Evolutionary conservation across 176 grass and related monocot species (phyloP).

Genomic region (Zizania latifolia): DNA sequence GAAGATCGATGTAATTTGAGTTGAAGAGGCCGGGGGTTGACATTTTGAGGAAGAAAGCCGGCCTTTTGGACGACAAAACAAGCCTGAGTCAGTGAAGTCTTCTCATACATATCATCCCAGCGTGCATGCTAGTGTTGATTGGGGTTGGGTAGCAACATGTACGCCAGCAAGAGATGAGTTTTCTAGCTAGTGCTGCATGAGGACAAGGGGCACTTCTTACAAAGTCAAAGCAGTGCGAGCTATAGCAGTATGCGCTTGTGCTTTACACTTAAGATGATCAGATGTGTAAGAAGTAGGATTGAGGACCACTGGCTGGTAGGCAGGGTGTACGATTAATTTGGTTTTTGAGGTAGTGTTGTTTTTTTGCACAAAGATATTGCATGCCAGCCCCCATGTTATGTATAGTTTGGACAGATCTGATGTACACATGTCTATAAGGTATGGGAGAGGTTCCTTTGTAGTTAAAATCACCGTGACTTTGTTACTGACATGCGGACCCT

Average conservation of each 20-base stretch:
- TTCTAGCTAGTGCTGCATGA: background rate
- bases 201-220: constrained; percentile 37
- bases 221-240: constrained; percentile 27
- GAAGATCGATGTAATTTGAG: background rate
- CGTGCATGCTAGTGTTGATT: background rate
- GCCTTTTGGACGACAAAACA: background rate
- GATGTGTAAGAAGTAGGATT: constrained; percentile 38
- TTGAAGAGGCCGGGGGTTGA: background rate
- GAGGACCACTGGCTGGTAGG: constrained; percentile 29
- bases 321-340: constrained; percentile 37
- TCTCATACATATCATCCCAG: background rate
- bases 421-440: background rate
- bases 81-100: background rate
- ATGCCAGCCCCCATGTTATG: background rate
- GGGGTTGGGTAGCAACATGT: background rate
- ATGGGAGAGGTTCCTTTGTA: too few species aligned
- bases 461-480: too few species aligned
- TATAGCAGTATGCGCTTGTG: background rate
- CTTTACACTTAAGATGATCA: constrained; percentile 38
- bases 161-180: background rate
- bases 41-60: background rate
- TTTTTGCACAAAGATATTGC: constrained; percentile 23
- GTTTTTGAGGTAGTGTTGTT: constrained; percentile 30
- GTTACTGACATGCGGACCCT: too few species aligned
- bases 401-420: constrained; percentile 16